phyloP scores from a whole-genome alignment of 768 basidiomycete genomes.

The Calocera cornea region DNA sequence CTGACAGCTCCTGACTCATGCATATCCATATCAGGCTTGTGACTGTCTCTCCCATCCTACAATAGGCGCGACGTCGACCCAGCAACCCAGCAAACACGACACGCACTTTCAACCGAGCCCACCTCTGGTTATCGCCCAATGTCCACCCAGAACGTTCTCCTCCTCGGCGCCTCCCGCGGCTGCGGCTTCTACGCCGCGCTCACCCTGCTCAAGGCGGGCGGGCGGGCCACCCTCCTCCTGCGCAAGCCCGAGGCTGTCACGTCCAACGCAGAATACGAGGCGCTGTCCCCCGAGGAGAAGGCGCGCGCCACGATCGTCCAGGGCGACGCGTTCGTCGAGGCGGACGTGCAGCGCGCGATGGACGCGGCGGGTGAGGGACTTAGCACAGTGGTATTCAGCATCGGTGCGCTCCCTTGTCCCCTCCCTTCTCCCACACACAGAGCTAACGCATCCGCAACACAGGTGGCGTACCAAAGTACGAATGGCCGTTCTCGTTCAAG shows the following conservation, averaged over 20 bases:
- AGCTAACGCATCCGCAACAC: neutral
- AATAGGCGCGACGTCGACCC: too few species aligned
- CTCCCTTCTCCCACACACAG: neutral
- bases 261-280: constrained; percentile 31
- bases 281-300: neutral
- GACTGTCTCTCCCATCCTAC: too few species aligned
- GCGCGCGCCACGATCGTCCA: constrained; percentile 40
- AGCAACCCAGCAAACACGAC: too few species aligned
- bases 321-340: constrained; percentile 45
- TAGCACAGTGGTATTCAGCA: constrained; percentile 46
- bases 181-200: constrained; percentile 27
- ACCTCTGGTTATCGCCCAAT: neutral
- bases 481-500: constrained; percentile 24
- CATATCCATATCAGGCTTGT: too few species aligned
- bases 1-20: too few species aligned
- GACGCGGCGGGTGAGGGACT: constrained; percentile 30
- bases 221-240: constrained; percentile 50
- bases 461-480: constrained; percentile 36
- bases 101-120: too few species aligned
- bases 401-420: constrained; percentile 33
- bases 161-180: constrained; percentile 30
- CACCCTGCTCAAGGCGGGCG: constrained; percentile 30
- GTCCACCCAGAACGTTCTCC: constrained; percentile 19
- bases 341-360: constrained; percentile 44
- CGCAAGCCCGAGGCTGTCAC: constrained; percentile 41